Evolutionary conservation across 805 yeast species (phyloP).

Genomic region (Metschnikowia aberdeeniae): DNA sequence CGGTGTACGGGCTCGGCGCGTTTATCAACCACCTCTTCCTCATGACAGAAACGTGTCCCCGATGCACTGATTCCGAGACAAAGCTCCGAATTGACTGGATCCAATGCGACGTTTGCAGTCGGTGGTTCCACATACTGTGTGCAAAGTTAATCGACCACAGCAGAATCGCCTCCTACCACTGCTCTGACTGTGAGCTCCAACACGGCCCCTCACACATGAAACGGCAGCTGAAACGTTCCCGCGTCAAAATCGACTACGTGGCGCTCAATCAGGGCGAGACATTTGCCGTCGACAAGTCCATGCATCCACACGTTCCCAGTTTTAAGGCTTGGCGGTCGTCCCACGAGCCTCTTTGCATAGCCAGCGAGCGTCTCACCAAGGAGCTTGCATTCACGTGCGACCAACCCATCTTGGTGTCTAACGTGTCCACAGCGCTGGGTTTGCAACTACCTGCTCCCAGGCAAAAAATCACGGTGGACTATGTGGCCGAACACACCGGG

Average conservation of each 20-base stretch:
- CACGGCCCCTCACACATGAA: conserved; percentile 49
- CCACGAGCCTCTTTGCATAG: conserved; percentile 20
- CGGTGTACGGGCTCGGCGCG: too few species aligned
- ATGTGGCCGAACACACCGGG: conserved; percentile 59
- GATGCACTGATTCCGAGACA: conserved; percentile 5
- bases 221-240: conserved; percentile 52
- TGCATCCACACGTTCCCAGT: conserved; percentile 49
- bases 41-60: conserved; percentile 2
- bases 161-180: conserved; percentile 49
- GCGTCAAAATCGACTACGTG: conserved; percentile 63
- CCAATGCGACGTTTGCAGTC: conserved; percentile 50
- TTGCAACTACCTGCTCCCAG: conserved; percentile 48
- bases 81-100: conserved; percentile 42
- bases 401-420: conserved; percentile 46
- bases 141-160: conserved; percentile 28
- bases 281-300: conserved; percentile 42
- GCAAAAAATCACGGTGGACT: conserved; percentile 46
- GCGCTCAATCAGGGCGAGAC: conserved; percentile 74
- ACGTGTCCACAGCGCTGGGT: conserved; percentile 31
- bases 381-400: conserved; percentile 33
- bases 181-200: conserved; percentile 41
- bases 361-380: conserved; percentile 31
- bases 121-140: conserved; percentile 56
- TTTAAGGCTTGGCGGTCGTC: conserved; percentile 6
- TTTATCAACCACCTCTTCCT: too few species aligned